These are phyloP conservation scores for Setaria italica DNA, from an alignment of 202 grass and related monocot genomes.

Conservation along the genomic window DNA sequence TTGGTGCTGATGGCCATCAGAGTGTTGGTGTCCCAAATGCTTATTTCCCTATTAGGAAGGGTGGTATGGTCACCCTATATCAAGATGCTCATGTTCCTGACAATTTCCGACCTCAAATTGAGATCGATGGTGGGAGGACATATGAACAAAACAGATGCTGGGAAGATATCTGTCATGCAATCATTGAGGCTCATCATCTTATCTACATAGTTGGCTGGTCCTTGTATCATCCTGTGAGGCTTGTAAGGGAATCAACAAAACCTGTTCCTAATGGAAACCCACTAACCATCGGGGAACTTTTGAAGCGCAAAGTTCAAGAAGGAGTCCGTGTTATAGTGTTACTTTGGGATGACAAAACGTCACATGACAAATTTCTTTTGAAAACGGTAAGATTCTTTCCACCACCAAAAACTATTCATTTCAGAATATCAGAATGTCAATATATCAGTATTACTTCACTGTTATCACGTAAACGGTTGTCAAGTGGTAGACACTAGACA, in stretches of 20 bases:
- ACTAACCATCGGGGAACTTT: conserved; percentile 69
- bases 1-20: conserved; percentile 49
- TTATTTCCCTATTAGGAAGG: conserved; percentile 88
- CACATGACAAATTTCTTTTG: conserved; percentile 87
- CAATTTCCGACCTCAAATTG: conserved; percentile 66
- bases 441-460: background rate
- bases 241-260: conserved; percentile 72
- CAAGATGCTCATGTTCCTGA: conserved; percentile 90
- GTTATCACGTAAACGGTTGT: background rate
- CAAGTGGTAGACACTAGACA: background rate
- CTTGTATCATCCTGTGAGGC: conserved; percentile 74
- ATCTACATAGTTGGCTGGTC: conserved; percentile 96
- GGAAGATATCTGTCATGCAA: conserved; percentile 97
- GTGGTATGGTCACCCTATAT: conserved; percentile 75
- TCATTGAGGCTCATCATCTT: conserved; percentile 86
- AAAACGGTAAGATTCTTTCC: conserved; percentile 76
- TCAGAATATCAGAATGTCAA: conserved; percentile 23
- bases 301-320: conserved; percentile 82
- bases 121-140: conserved; percentile 65
- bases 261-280: conserved; percentile 61
- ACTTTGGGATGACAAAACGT: conserved; percentile 98
- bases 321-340: conserved; percentile 87
- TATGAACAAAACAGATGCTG: conserved; percentile 92
- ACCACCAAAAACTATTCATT: conserved; percentile 10
- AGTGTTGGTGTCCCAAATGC: conserved; percentile 82